Base-by-base conservation (phyloP, 768 basidiomycete species). In the Antrodiella citrinella region DNA sequence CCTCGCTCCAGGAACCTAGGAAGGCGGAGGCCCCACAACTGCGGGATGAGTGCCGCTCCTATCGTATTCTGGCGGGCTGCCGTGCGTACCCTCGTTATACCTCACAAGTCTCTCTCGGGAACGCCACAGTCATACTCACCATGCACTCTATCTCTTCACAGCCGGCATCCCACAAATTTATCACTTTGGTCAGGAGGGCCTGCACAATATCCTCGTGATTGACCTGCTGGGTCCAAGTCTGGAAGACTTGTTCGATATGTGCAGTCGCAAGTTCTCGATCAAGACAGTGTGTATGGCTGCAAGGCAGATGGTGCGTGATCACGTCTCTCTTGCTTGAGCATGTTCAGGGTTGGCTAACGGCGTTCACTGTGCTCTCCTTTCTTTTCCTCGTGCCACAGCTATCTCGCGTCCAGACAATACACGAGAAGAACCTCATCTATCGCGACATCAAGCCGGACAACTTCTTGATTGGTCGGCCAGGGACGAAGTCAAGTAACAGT, bases 361-460 rank as follows among this genome's bases (percentile, higher is more conserved):
- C 45, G 24, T 26, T 46, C 11, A 45, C 26, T 23, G 9, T 42
- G 46, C 26, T 50, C 48, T 42, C 23, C 51, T 11, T 26, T 50
- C 24, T 50, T 42, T 52, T 26, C 43, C 47, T 38, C 44, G 21
- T 19, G 49, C 24, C 41, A 45, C 10, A 98, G 95, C 75, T 99
- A 52, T 81, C 90, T 45, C 84, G 96, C 60, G 93, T 96, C 18
- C 95, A 98, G 68, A 95, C 89, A 15, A 97, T 99, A 47, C 96
- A 99, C 69, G 95, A 97, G 70, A 98, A 97, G 78, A 97, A 96
- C 69, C 81, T 99, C 61, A 98, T 99, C 60, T 98, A 99, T 67
- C 88, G 96, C 49, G 96, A 99, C 67, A 98, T 99, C 74, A 99
- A 99, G 68, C 96, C 96, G 9, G 96, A 98, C 72, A 99, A 99